Conservation (phyloP, 192 early-diverging fungal species). For the Rhizophagus clarus region DNA sequence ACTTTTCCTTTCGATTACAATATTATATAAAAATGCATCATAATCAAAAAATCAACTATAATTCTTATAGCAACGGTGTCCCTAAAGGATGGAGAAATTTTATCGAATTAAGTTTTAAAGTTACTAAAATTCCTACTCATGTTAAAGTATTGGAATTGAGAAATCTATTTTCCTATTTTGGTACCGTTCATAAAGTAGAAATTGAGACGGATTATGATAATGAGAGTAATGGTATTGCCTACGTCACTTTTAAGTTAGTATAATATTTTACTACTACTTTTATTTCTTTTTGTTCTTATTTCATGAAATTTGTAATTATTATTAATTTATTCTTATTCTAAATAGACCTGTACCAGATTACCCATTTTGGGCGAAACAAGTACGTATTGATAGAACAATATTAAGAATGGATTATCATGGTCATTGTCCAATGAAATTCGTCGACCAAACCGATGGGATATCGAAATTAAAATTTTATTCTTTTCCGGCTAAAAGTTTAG, state of each 20-base stretch:
- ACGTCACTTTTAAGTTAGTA: constrained; percentile 29
- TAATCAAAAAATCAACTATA: too few species aligned
- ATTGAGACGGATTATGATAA: constrained; percentile 23
- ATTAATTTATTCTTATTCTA: neutral
- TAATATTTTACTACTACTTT: neutral
- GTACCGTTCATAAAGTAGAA: constrained; percentile 26
- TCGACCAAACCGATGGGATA: neutral
- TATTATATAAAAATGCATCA: too few species aligned
- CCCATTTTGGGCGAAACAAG: constrained; percentile 10
- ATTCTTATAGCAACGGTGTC: too few species aligned
- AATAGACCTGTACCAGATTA: neutral
- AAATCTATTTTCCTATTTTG: constrained; percentile 20
- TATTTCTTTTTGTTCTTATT: neutral
- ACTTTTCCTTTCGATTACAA: too few species aligned
- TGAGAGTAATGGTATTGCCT: neutral
- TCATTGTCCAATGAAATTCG: neutral
- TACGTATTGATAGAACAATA: constrained; percentile 24
- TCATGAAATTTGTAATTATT: neutral
- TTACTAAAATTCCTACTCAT: constrained; percentile 8
- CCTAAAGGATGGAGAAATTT: neutral
- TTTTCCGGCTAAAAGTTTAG: constrained; percentile 17
- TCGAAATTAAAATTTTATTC: neutral
- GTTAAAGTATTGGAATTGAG: constrained; percentile 20
- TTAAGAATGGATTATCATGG: constrained; percentile 23
- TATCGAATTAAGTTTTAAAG: constrained; percentile 10